These are phyloP conservation scores for Apiotrichum mycotoxinovorans DNA, from an alignment of 1,284 basidiomycete genomes.

Conservation along the genomic window DNA sequence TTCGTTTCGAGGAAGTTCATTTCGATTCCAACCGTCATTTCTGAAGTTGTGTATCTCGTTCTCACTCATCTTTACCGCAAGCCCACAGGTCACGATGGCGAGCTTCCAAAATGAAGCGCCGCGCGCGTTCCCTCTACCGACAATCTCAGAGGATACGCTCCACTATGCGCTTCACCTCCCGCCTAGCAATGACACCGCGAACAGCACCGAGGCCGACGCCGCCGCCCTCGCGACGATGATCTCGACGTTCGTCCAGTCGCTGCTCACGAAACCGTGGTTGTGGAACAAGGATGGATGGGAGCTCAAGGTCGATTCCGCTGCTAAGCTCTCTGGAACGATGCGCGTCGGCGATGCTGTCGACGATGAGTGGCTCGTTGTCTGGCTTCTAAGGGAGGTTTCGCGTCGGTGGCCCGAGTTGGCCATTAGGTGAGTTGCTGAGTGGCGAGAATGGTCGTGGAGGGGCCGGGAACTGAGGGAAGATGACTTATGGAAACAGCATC, in stretches of 20 bases:
- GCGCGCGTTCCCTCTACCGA: conserved; percentile 43
- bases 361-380: conserved; percentile 92
- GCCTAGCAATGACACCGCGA: conserved; percentile 40
- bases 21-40: neutral
- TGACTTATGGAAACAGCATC: conserved; percentile 50
- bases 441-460: conserved; percentile 5
- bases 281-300: conserved; percentile 89
- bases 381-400: conserved; percentile 74
- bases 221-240: conserved; percentile 68
- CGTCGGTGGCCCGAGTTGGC: conserved; percentile 71
- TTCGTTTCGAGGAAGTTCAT: too few relatives aligned
- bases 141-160: conserved; percentile 78
- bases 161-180: conserved; percentile 69
- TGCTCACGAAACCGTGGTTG: conserved; percentile 63
- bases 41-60: neutral
- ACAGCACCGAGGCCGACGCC: conserved; percentile 55
- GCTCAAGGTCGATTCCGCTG: conserved; percentile 59
- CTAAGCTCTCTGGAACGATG: conserved; percentile 66
- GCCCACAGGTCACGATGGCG: conserved; percentile 24
- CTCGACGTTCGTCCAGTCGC: conserved; percentile 57
- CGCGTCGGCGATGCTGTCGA: conserved; percentile 89
- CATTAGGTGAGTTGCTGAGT: conserved; percentile 49
- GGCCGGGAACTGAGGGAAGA: neutral
- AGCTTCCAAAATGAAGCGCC: conserved; percentile 32
- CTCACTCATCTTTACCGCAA: neutral